phyloP scores from a whole-genome alignment of 2,329 filamentous ascomycete species.

The Hypocrella siamensis region DNA sequence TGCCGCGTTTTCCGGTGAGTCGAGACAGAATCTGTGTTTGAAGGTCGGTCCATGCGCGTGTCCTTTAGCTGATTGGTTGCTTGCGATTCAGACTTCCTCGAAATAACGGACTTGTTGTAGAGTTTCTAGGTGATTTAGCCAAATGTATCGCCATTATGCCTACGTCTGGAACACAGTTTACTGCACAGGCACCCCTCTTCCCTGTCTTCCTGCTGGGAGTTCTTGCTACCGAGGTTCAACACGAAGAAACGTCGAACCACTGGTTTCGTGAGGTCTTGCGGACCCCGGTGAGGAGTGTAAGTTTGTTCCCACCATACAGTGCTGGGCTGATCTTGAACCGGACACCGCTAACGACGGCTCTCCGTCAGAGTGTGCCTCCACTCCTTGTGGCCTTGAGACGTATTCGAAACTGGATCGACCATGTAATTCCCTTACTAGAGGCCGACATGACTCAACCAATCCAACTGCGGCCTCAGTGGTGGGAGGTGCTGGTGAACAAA shows the following conservation, averaged over 20 bases:
- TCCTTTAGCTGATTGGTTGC: background rate
- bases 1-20: constrained; percentile 21
- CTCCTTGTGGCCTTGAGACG: constrained; percentile 16
- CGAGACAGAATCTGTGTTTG: background rate
- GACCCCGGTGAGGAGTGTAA: constrained; percentile 23
- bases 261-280: constrained; percentile 22
- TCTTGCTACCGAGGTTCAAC: constrained; percentile 13
- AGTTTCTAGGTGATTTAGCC: constrained; percentile 16
- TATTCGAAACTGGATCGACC: constrained; percentile 20
- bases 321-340: too few species aligned
- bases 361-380: constrained; percentile 22
- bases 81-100: constrained; percentile 16
- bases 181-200: constrained; percentile 24
- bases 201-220: constrained; percentile 25
- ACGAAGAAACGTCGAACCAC: constrained; percentile 12
- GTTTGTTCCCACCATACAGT: too few species aligned
- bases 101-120: constrained; percentile 18
- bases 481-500: constrained; percentile 20
- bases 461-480: constrained; percentile 18
- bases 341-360: too few species aligned
- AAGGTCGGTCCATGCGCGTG: background rate
- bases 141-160: constrained; percentile 23
- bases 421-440: constrained; percentile 9
- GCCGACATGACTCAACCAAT: constrained; percentile 10
- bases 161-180: constrained; percentile 22